Conservation (phyloP, 441 rosid genomes). For the Capsella rubella region DNA sequence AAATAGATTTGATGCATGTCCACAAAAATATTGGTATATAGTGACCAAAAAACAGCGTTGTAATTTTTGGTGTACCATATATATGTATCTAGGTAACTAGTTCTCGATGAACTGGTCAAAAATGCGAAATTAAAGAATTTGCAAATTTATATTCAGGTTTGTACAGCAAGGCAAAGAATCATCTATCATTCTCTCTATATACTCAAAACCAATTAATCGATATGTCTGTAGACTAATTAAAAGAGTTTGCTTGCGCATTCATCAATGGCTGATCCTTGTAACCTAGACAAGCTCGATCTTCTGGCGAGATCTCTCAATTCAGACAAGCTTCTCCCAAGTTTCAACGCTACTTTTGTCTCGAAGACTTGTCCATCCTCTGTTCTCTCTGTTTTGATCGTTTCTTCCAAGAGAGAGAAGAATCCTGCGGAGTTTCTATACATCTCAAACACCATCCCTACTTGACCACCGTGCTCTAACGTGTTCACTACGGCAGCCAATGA, state of each 20-base stretch:
- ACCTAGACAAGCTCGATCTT: slow-evolving; percentile 21
- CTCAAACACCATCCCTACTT: slow-evolving; percentile 86
- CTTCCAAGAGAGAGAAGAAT: slow-evolving; percentile 58
- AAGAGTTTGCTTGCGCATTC: slow-evolving; percentile 31
- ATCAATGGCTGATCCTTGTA: slow-evolving; percentile 30
- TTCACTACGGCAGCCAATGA: slow-evolving; percentile 60
- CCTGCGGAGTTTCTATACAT: slow-evolving; percentile 82
- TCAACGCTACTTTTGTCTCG: slow-evolving; percentile 67
- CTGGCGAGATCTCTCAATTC: slow-evolving; percentile 28
- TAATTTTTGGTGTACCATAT: too few species aligned
- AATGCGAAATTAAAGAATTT: not conserved
- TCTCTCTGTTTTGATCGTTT: slow-evolving; percentile 53
- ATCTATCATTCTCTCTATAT: not conserved
- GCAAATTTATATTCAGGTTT: not conserved
- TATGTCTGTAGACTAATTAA: not conserved
- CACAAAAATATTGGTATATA: too few species aligned
- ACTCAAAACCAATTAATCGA: not conserved
- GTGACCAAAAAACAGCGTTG: too few species aligned
- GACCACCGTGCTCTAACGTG: slow-evolving; percentile 68
- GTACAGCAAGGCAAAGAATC: not conserved
- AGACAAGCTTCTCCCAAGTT: slow-evolving; percentile 76
- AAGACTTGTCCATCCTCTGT: slow-evolving; percentile 67
- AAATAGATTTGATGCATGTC: too few species aligned
- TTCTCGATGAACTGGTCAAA: not conserved
- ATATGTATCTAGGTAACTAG: not conserved